Evolutionary conservation across 257 asterid species (phyloP), one percentile per base, ranked within the genome.

Genomic region (Pogostemon cablin): DNA sequence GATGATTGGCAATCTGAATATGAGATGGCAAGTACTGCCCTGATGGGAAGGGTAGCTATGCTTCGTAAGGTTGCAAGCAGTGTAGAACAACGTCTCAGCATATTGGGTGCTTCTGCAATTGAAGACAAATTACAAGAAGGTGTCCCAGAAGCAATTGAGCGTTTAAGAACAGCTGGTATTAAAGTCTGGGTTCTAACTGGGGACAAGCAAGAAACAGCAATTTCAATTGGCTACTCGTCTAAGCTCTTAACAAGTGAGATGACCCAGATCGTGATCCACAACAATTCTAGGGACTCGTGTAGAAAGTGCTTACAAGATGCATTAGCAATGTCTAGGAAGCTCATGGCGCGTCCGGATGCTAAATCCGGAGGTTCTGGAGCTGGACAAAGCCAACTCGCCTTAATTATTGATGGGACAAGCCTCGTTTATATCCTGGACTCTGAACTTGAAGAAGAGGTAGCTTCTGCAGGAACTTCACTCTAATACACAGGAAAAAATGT

Each of bases 111-210:
- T 40, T 91, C 99, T 15, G 99, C 88, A 20, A 95, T 95, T 57
- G 99, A 95, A 77, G 99, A 95, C 84, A 95, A 88, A 75, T 77
- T 95, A 79, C 99, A 95, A 77, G 76, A 82, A 78, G 99, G 99
- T n/a, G 99, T 91, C 11, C 98, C 99, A 11, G 99, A 95, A 75
- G 98, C 98, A 37, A 95, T 95, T 55, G 96, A 91, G 81, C 85
- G 95, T 67, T 79, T 95, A 65, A 79, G 98, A 83, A 80, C 49
- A 62, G 99, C 99, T 1, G 98, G 93, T 50, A 95, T 95, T 47
- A 95, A 91, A 77, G 96, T 95, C 20, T 95, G 99, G 99, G 93
- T 95, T 84, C 83, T 95, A 76, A 95, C 99, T 3, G 99, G 99
- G 62, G 99, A 95, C 85, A 95, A 95, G 85, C 98, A 91, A 84